Evolutionary conservation across 108 stramenopile genomes (phyloP).

Genomic region (Stephanodiscus triporus): DNA sequence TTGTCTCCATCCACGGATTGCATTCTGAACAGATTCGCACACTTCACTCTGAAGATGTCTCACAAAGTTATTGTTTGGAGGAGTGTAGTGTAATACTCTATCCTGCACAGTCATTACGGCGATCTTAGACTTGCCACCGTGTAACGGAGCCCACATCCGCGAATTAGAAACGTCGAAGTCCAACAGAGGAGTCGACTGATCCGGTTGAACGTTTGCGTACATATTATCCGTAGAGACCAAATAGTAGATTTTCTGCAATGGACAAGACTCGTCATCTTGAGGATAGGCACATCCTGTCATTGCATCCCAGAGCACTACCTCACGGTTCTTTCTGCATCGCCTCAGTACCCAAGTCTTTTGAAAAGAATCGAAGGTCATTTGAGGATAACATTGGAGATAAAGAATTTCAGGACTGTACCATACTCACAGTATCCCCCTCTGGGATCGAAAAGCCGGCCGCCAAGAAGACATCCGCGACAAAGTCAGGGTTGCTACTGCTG

Average conservation of each 20-base stretch:
- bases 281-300: conserved; percentile 59
- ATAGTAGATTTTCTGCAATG: conserved; percentile 61
- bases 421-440: conserved; percentile 62
- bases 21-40: conserved; percentile 40
- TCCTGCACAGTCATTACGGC: conserved; percentile 29
- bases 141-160: conserved; percentile 42
- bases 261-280: conserved; percentile 50
- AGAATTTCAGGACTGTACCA: background rate
- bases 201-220: conserved; percentile 30
- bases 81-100: conserved; percentile 23
- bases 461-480: conserved; percentile 51
- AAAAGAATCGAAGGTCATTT: conserved; percentile 17
- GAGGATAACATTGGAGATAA: background rate
- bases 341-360: conserved; percentile 31
- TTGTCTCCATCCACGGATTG: conserved; percentile 49
- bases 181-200: conserved; percentile 22
- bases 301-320: conserved; percentile 65
- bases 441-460: conserved; percentile 62
- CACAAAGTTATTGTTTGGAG: conserved; percentile 25
- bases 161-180: conserved; percentile 38
- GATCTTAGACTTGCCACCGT: conserved; percentile 7
- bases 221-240: conserved; percentile 54
- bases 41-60: conserved; percentile 45
- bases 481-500: conserved; percentile 31
- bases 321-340: conserved; percentile 19